These are phyloP conservation scores for Protomyces arabidopsidicola DNA, from an alignment of 1,139 yeast genomes.

Conservation along the genomic window DNA sequence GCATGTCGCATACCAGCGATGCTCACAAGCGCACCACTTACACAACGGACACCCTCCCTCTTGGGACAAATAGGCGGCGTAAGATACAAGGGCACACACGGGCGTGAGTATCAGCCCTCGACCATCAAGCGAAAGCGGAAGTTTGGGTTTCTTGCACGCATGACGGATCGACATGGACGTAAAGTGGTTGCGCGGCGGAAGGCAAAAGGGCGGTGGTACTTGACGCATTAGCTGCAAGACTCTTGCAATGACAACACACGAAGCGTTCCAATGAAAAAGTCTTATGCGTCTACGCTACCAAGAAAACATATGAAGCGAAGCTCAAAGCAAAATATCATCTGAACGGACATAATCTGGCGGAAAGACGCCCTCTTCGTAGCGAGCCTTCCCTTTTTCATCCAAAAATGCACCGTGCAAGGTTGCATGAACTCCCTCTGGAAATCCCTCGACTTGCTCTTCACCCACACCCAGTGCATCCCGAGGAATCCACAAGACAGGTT, in stretches of 20 bases:
- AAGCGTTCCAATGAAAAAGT: background rate
- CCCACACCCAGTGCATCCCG: constrained; percentile 80
- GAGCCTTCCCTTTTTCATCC: constrained; percentile 7
- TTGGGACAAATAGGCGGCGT: background rate
- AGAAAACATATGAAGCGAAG: too few relatives aligned
- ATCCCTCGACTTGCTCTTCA: constrained; percentile 49
- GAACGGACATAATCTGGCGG: constrained; percentile 24
- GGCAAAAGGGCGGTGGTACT: constrained; percentile 90
- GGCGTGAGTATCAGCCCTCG: constrained; percentile 50
- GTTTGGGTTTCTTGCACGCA: constrained; percentile 85
- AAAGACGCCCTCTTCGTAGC: background rate
- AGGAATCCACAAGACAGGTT: constrained; percentile 84
- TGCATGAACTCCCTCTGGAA: constrained; percentile 11
- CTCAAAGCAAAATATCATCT: constrained; percentile 8
- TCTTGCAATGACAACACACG: background rate
- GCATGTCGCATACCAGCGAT: too few relatives aligned
- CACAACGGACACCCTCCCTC: background rate
- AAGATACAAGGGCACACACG: constrained; percentile 14
- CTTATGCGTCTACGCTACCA: background rate
- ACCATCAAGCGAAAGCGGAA: constrained; percentile 85
- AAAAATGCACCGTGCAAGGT: constrained; percentile 10
- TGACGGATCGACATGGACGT: constrained; percentile 71
- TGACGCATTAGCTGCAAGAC: constrained; percentile 53
- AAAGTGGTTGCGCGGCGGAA: constrained; percentile 72
- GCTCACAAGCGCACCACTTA: background rate